Base-by-base conservation (phyloP, 176 grass and related monocot genomes). In the Eleusine coracana region DNA sequence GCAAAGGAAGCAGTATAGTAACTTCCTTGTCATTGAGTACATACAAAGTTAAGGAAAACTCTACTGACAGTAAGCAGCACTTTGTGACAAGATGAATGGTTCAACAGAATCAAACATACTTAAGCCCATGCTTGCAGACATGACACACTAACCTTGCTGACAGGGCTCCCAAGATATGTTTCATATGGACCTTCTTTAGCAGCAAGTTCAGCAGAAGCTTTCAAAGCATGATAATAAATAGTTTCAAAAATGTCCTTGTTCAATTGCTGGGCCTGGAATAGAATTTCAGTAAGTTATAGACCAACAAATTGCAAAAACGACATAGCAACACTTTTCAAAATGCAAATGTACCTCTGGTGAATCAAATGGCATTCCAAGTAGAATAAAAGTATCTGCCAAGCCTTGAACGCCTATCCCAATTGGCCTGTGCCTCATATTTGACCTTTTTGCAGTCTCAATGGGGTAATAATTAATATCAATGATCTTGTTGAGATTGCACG, bases 301-400 rank as follows among this genome's bases (percentile, higher is more conserved):
- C 38, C 16, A 79, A 10, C 39, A 49, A 46, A 34, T 34, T 34
- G 31, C 31, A 82, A 25, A 25, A 21, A 56, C 0, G 5, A 56
- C 6, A 7, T 20, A 21, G 54, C 54, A 7, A 21, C 17, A 56
- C 17, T 45, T 21, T 21, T 56, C 16, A 58, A 20, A 20, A n/a
- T 7, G 58, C 8, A 63, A 68, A 87, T 3, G 50, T 83, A 98
- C 97, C 97, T 96, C 91, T 59, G 80, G 67, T 55, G 93, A 96
- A 84, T 99, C 97, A 87, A 99, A 99, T 85, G 97, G 83, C 97
- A 99, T 94, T 75, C 97, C 97, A 54, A 96, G 93, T 69, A 99
- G 81, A 45, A 99, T 96, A 71, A 99, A 96, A 64, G 97, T 92
- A 84, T 99, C 97, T 60, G 97, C 93, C 72, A 99, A 74, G 23